These are phyloP conservation scores for Rhizodiscina lignyota DNA, from an alignment of 495 filamentous ascomycete genomes.

Conservation along the genomic window DNA sequence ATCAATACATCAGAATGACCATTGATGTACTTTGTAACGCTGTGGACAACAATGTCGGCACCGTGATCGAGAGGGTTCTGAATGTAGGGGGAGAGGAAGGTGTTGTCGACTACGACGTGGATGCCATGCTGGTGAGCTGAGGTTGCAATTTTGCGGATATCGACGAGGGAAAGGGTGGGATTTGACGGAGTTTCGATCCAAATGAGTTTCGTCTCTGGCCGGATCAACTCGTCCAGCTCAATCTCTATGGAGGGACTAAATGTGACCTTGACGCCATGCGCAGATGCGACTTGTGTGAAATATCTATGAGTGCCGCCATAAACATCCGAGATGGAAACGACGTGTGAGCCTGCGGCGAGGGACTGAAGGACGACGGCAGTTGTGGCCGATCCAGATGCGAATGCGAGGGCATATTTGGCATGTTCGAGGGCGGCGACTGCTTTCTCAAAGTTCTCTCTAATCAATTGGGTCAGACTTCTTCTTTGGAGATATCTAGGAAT, in stretches of 20 bases:
- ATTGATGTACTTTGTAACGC: slow-evolving; percentile 99
- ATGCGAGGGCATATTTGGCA: slow-evolving; percentile 84
- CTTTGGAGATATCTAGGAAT: slow-evolving; percentile 1
- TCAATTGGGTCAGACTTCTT: not conserved
- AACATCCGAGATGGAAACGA: slow-evolving; percentile 90
- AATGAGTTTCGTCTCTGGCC: slow-evolving; percentile 70
- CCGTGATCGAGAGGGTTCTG: slow-evolving; percentile 93
- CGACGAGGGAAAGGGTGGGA: slow-evolving; percentile 79
- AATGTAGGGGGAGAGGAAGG: slow-evolving; percentile 87
- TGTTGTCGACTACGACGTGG: slow-evolving; percentile 95
- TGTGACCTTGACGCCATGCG: slow-evolving; percentile 86
- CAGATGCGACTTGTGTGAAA: slow-evolving; percentile 93
- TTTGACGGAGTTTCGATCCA: slow-evolving; percentile 97
- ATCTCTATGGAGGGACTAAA: slow-evolving; percentile 85
- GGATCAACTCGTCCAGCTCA: slow-evolving; percentile 68
- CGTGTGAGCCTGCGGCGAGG: slow-evolving; percentile 79
- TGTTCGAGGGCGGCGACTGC: slow-evolving; percentile 85
- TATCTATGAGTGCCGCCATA: slow-evolving; percentile 97
- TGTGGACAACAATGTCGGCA: slow-evolving; percentile 96
- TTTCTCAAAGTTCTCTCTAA: slow-evolving; percentile 71
- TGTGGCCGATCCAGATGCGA: slow-evolving; percentile 84
- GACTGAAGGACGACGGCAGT: slow-evolving; percentile 88
- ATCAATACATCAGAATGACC: slow-evolving; percentile 97
- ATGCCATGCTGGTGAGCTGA: slow-evolving; percentile 79
- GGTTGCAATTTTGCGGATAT: slow-evolving; percentile 69